phyloP scores from a whole-genome alignment of 2,329 filamentous ascomycete genomes.

The Incumbomyces lentus region DNA sequence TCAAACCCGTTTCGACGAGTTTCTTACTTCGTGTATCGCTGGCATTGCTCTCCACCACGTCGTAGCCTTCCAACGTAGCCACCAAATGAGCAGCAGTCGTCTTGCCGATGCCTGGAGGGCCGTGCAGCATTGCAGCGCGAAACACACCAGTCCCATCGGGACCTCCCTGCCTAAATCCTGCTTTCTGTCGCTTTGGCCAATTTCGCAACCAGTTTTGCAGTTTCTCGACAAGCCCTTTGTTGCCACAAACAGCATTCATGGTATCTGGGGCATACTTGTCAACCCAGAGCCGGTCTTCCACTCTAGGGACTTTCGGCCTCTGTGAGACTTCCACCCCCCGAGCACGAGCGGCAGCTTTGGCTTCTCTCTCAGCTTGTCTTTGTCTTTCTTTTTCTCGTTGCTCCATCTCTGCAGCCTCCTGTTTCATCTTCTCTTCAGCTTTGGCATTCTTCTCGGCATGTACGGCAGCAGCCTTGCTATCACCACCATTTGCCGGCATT shows the following conservation, averaged over 20 bases:
- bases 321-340: slow-evolving; percentile 30
- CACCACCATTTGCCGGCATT: slow-evolving; percentile 76
- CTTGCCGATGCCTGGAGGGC: slow-evolving; percentile 92
- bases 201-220: slow-evolving; percentile 77
- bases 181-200: slow-evolving; percentile 70
- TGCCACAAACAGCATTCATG: slow-evolving; percentile 83
- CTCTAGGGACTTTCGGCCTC: slow-evolving; percentile 30
- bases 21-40: slow-evolving; percentile 96
- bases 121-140: slow-evolving; percentile 88
- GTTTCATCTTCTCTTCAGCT: slow-evolving; percentile 71
- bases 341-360: slow-evolving; percentile 32
- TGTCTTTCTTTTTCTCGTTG: slow-evolving; percentile 54
- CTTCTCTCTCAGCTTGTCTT: slow-evolving; percentile 38
- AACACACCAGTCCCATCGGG: slow-evolving; percentile 73
- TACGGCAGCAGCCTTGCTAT: slow-evolving; percentile 77
- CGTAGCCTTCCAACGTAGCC: slow-evolving; percentile 84
- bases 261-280: slow-evolving; percentile 86
- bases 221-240: slow-evolving; percentile 81
- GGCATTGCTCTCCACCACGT: slow-evolving; percentile 89
- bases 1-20: slow-evolving; percentile 77
- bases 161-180: slow-evolving; percentile 70
- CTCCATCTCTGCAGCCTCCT: slow-evolving; percentile 78
- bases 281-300: slow-evolving; percentile 70
- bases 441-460: slow-evolving; percentile 73
- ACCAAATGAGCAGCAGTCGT: slow-evolving; percentile 93